Conservation (phyloP, 768 basidiomycete species). For the Kwoniella sp. region DNA sequence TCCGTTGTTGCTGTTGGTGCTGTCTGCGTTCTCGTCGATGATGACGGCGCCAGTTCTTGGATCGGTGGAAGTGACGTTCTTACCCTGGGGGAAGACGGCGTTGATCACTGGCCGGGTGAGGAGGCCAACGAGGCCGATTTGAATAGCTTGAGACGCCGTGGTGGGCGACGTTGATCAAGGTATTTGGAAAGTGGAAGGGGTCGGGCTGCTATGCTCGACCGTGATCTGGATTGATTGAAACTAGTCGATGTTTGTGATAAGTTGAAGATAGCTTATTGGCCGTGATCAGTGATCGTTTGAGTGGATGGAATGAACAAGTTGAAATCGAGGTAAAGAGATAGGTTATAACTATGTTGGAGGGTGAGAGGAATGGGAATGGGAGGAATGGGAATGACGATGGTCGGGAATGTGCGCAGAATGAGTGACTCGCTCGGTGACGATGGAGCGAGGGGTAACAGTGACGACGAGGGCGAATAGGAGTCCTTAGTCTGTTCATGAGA, state of each 20-base stretch:
- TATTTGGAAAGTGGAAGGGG: constrained; percentile 2
- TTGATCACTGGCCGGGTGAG: constrained; percentile 52
- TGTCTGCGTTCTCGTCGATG: constrained; percentile 9
- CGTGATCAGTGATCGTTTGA: no score
- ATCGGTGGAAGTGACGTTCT: constrained; percentile 8
- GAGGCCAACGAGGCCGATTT: constrained; percentile 53
- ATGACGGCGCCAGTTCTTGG: background rate
- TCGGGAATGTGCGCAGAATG: background rate
- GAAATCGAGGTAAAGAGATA: no score
- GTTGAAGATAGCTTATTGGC: no score
- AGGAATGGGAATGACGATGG: background rate
- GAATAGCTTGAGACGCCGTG: constrained; percentile 49
- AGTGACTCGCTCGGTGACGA: background rate
- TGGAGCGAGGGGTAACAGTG: background rate
- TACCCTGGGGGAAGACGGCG: constrained; percentile 46
- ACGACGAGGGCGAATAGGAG: background rate
- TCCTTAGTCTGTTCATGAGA: background rate
- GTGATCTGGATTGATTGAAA: no score
- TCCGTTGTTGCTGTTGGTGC: constrained; percentile 10
- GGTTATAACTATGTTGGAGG: no score
- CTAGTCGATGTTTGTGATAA: no score
- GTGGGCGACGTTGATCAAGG: constrained; percentile 26
- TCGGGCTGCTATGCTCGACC: background rate
- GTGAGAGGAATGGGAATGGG: background rate
- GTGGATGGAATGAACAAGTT: background rate